phyloP scores from a whole-genome alignment of 352 stramenopile species.

The Pythium utonaiense region DNA sequence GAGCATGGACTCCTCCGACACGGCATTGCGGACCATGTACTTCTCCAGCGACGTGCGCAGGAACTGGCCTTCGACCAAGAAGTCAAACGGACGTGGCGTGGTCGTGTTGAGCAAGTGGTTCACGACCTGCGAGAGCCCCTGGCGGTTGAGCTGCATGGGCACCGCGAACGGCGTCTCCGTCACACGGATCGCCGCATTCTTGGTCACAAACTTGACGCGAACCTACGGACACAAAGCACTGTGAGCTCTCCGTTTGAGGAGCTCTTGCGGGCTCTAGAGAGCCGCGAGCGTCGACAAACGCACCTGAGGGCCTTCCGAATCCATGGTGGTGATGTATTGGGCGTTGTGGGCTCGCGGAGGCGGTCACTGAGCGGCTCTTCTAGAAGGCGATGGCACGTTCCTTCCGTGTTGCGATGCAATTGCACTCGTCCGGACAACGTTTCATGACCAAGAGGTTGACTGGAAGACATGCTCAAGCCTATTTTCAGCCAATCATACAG shows the following conservation, averaged over 20 bases:
- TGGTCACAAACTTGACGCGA: constrained; percentile 89
- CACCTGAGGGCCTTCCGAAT: constrained; percentile 38
- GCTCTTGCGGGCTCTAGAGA: neutral
- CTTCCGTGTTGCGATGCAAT: constrained; percentile 9
- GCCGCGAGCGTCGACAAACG: constrained; percentile 1
- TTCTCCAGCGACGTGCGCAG: constrained; percentile 75
- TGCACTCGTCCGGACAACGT: constrained; percentile 17
- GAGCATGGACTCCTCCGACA: constrained; percentile 80
- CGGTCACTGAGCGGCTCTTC: neutral
- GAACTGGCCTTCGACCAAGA: constrained; percentile 74
- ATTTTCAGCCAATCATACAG: constrained; percentile 19
- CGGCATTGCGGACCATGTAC: constrained; percentile 56
- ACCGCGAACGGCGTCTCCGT: constrained; percentile 89
- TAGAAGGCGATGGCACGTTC: neutral
- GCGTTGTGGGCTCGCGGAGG: neutral
- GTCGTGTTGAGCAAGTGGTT: constrained; percentile 81
- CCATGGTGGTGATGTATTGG: constrained; percentile 19
- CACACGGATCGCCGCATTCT: constrained; percentile 82
- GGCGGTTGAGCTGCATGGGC: constrained; percentile 67
- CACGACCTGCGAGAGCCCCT: constrained; percentile 85
- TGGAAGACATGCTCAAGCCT: constrained; percentile 24
- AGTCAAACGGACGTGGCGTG: constrained; percentile 79
- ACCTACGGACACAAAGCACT: too few relatives aligned
- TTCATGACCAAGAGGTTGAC: constrained; percentile 28
- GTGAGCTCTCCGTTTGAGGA: neutral